Conservation (phyloP, 2,329 filamentous ascomycete genomes). For the Calonectria ilicicola region DNA sequence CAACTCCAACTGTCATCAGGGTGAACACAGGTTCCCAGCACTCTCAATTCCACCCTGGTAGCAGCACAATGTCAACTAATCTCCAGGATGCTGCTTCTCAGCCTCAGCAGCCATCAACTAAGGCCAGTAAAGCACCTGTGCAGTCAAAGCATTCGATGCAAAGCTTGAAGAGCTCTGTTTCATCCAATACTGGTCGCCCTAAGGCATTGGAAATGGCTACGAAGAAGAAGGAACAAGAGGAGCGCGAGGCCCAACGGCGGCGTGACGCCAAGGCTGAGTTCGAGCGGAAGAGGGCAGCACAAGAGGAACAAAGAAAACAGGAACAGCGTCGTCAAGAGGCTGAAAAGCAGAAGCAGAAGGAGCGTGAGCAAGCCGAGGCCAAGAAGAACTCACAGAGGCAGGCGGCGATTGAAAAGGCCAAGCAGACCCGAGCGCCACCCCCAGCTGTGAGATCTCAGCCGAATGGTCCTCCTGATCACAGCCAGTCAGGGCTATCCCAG, state of each 20-base stretch:
- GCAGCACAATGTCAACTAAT: constrained; percentile 67
- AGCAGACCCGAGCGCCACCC: constrained; percentile 72
- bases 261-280: constrained; percentile 84
- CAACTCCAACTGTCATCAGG: constrained; percentile 76
- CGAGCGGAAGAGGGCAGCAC: constrained; percentile 78
- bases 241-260: constrained; percentile 82
- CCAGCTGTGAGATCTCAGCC: constrained; percentile 68
- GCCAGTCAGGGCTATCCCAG: constrained; percentile 44
- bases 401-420: constrained; percentile 72
- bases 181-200: constrained; percentile 69
- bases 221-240: constrained; percentile 87
- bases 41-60: constrained; percentile 69
- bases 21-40: constrained; percentile 76
- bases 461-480: constrained; percentile 62
- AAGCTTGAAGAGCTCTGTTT: constrained; percentile 68
- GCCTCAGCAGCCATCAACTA: constrained; percentile 65
- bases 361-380: constrained; percentile 71
- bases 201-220: constrained; percentile 82
- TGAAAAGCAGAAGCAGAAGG: constrained; percentile 71
- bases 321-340: constrained; percentile 71
- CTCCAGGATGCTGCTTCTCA: constrained; percentile 61
- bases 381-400: constrained; percentile 76
- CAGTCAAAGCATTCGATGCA: constrained; percentile 67
- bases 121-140: constrained; percentile 75
- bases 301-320: constrained; percentile 73